Evolutionary conservation across 768 basidiomycete genomes (phyloP), one percentile per base, ranked within the genome.

Genomic region (Russula brevipes): DNA sequence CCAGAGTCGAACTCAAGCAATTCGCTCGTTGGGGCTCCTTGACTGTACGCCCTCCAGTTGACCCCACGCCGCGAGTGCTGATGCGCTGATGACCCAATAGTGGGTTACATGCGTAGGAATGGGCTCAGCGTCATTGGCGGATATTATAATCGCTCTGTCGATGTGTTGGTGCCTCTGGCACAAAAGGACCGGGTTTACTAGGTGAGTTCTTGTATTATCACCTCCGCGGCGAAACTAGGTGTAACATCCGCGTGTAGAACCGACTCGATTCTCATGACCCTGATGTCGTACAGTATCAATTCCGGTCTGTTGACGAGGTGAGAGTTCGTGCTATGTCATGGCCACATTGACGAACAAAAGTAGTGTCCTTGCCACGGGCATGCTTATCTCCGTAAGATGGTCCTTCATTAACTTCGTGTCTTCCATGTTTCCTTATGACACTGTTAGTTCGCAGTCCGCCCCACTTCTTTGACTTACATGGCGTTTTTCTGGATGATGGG

Each of bases 401-500:
- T 17, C 9, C 1, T 14, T 5, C 17, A 17, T 31, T 5, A 11
- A 24, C 54, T n/a, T 41, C 44, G 33, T 24, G 24, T 7, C 31
- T 35, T 44, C 42, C 14, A 51, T 5, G 38, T 2, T 16, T 49
- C 39, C 35, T 57, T 30, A 30, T 41, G 3, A 11, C 14, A 31
- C 19, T 2, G 19, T 17, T 44, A 71, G 70, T 69, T 69, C 49
- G 49, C 57, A 11, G 59, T 64, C 1, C 78, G 79, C 76, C 81
- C 80, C 11, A 75, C 75, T 38, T 78, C 78, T 65, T 80, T 79
- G 67, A 67, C 80, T 6, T 82, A 78, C 77, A 66, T 80, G 53
- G 79, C 77, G 10, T 79, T 81, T 64, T 81, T 82, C 70, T 83
- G 80, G 80, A 65, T 79, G 30, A 70, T 79, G 51, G 79, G 79